Evolutionary conservation across 2,329 filamentous ascomycete species (phyloP).

Genomic region (Xylaria multiplex): DNA sequence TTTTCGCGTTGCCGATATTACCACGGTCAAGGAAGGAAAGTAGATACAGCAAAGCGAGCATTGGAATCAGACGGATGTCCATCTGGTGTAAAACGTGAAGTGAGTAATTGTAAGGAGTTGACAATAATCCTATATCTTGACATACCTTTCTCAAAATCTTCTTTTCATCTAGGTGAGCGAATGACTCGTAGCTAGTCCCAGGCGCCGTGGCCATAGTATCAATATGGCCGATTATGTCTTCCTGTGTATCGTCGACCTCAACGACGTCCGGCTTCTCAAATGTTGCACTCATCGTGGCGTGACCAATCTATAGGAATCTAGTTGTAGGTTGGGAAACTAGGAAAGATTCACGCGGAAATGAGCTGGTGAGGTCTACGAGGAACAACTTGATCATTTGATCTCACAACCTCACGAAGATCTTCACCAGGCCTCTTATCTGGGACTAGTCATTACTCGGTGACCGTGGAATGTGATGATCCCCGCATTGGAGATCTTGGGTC

Average conservation of each 20-base stretch:
- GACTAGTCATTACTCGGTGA: constrained; percentile 15
- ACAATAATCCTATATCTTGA: not conserved
- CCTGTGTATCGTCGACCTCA: constrained; percentile 34
- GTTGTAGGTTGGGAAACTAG: not conserved
- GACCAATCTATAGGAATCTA: not conserved
- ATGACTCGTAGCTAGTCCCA: constrained; percentile 43
- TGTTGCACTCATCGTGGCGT: constrained; percentile 35
- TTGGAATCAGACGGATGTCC: constrained; percentile 64
- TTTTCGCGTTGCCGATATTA: constrained; percentile 75
- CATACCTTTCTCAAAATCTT: constrained; percentile 65
- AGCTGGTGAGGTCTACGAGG: not conserved
- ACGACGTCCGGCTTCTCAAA: constrained; percentile 37
- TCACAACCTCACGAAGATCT: not conserved
- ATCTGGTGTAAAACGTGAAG: constrained; percentile 51
- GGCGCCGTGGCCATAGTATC: constrained; percentile 40
- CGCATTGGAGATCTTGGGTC: constrained; percentile 17
- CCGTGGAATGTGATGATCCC: constrained; percentile 4
- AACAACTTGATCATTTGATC: not conserved
- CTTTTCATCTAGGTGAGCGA: constrained; percentile 63
- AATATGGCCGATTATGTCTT: constrained; percentile 38
- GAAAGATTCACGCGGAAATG: not conserved
- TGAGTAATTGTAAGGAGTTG: not conserved
- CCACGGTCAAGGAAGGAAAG: constrained; percentile 75
- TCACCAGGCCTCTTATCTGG: constrained; percentile 12
- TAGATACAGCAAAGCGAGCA: constrained; percentile 74